Evolutionary conservation across 2,329 filamentous ascomycete genomes (phyloP).

Genomic region (Remersonia thermophila): DNA sequence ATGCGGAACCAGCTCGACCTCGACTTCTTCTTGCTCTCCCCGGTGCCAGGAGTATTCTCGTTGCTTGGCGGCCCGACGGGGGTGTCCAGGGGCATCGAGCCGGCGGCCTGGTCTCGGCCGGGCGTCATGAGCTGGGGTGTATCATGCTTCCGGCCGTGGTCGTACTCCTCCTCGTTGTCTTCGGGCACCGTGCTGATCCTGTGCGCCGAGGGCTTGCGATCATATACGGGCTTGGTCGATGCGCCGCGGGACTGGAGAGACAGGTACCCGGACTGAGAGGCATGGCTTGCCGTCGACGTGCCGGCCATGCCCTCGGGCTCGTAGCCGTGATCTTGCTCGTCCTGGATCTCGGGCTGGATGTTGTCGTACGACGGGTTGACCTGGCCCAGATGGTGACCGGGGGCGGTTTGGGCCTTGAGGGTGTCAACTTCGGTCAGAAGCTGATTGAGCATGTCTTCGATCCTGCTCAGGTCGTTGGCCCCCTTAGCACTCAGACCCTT

Average conservation of each 20-base stretch:
- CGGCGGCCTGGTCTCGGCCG: constrained; percentile 38
- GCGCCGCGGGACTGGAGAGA: constrained; percentile 44
- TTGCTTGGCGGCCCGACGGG: constrained; percentile 55
- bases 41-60: constrained; percentile 66
- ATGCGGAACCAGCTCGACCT: constrained; percentile 57
- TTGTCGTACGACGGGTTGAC: constrained; percentile 52
- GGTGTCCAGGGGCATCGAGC: constrained; percentile 42
- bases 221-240: constrained; percentile 31
- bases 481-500: constrained; percentile 83
- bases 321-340: constrained; percentile 61
- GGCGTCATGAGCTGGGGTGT: constrained; percentile 51
- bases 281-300: constrained; percentile 58
- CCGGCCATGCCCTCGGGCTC: constrained; percentile 73
- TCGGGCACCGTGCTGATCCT: constrained; percentile 86
- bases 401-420: constrained; percentile 50
- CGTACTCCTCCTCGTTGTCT: constrained; percentile 62
- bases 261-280: constrained; percentile 64
- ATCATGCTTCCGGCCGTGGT: constrained; percentile 25
- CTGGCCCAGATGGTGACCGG: constrained; percentile 20
- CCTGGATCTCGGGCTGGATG: constrained; percentile 48
- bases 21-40: constrained; percentile 67
- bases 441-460: constrained; percentile 86
- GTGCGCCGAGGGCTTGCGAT: constrained; percentile 48
- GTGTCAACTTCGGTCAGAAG: constrained; percentile 85
- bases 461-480: constrained; percentile 73